Base-by-base conservation (phyloP, 176 grass and related monocot genomes). In the Guadua angustifolia region DNA sequence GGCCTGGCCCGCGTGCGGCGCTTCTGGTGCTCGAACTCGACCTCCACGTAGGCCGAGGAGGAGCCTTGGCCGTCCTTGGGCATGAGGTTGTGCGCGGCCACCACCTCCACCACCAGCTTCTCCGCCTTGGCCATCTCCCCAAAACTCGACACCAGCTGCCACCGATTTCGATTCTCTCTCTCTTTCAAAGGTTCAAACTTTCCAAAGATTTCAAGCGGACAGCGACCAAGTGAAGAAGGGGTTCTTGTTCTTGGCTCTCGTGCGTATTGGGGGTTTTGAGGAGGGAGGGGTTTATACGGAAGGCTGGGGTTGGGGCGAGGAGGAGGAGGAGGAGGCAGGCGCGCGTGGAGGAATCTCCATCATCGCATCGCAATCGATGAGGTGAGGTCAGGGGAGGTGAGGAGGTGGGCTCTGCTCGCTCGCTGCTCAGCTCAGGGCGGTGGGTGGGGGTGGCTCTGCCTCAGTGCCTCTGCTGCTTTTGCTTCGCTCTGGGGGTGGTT, bases 91-190 rank as follows among this genome's bases (percentile, higher is more conserved):
- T 94, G 92, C 74, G 95, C 95, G 74, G 88, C 95, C 49, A 93
- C 88, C 74, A 97, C 92, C 90, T 97, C 95, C 78, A 97, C 95
- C 88, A 94, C 95, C 63, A 97, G 84, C 84, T 86, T 93, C 95
- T 97, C 95, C 74, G 79, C 89, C 86, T 94, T 91, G 9, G 87
- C 79, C 95, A 92, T 94, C 35, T 4, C 29, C 0, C 11, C 63
- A 58, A 29, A 45, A 11, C 29, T 13, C 71, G 33, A 47, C 44
- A 7, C 58, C 58, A 39, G 22, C 19, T 7, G 61, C 13, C 1
- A 2, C n/a, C 55, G 9, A 9, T 21, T 57, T 9, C 71, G 51
- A 29, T 38, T 19, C 8, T 19, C 5, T 33, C 35, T 4, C 69
- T 25, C 18, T 14, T 14, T 2, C 13, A 5, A 69, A 75, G 43